Evolutionary conservation across 345 rosid genomes (phyloP), one percentile per base, ranked within the genome.

Genomic region (Theobroma cacao): DNA sequence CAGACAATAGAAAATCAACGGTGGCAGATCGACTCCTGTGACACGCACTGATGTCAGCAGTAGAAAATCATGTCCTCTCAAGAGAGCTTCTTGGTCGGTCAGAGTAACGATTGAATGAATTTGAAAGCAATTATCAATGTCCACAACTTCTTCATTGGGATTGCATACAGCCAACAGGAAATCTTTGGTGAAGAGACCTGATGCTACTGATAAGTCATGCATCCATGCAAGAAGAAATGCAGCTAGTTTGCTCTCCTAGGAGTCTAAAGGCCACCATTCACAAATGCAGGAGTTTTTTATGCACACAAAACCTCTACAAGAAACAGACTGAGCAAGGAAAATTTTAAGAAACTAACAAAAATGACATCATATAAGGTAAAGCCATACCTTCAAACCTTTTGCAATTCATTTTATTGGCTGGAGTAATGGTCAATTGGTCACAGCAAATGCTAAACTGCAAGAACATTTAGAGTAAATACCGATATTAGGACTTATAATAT

Each of bases 371-470:
- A 47, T 33, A 48, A n/a, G 75, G 38, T 15, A 30, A 15, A 67
- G 70, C 18, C 45, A 7, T 66, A 74, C 77, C 76, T 67, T 41
- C 30, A 79, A 20, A 73, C 17, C 3, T 64, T 43, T 7, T 60
- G 75, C 69, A 24, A 60, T 18, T 72, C 75, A 71, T 66, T 67
- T 30, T 26, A 53, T 64, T 41, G 31, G 72, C 36, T 24, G 18
- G 17, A 50, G 34, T 34, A 60, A 20, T 26, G 7, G 72, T 58
- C 77, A 36, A 30, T 64, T 41, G 43, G 53, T 45, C 52, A 18
- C 41, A 50, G 41, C 31, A 55, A 34, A 77, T 80, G 48, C 48
- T 36, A 31, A 62, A 77, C 68, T 77, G 40, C 75, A 80, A 41
- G 80, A 50, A 61, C 10, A 34, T 36, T 75, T 30, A 15, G 58